phyloP scores from a whole-genome alignment of 75 land plant genomes.

The Adiantum capillusveneris region DNA sequence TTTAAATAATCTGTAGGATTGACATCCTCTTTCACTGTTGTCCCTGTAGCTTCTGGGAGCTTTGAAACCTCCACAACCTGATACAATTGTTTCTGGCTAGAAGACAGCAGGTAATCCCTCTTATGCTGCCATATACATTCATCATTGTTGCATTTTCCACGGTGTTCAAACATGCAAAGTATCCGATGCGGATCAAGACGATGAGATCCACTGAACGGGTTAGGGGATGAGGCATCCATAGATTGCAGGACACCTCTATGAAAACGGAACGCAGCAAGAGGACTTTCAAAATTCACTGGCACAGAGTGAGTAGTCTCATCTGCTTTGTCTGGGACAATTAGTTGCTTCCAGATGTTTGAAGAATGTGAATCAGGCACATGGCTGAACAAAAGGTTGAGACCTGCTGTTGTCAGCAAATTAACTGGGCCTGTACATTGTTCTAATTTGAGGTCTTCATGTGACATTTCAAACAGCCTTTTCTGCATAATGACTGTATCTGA shows the following conservation, averaged over 20 bases:
- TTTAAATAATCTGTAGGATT: too few species aligned
- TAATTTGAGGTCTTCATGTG: too few species aligned
- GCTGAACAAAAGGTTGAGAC: too few species aligned
- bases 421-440: too few species aligned
- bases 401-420: background rate
- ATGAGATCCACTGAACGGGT: constrained; percentile 22
- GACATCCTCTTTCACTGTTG: too few species aligned
- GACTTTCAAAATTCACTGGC: constrained; percentile 24
- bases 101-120: constrained; percentile 25
- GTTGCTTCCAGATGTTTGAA: too few species aligned
- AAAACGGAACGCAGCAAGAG: constrained; percentile 19
- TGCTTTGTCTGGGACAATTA: background rate
- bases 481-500: background rate
- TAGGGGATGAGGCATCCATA: background rate
- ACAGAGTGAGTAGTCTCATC: background rate
- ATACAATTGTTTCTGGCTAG: too few species aligned
- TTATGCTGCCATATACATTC: constrained; percentile 73
- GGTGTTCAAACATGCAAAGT: constrained; percentile 76
- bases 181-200: constrained; percentile 67
- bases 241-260: constrained; percentile 6
- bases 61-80: too few species aligned
- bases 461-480: too few species aligned
- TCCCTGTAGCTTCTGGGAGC: too few species aligned
- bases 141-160: constrained; percentile 86
- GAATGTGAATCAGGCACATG: too few species aligned